These are phyloP conservation scores for Wallacemonas sp. DNA, from an alignment of 208 protist genomes.

Conservation along the genomic window DNA sequence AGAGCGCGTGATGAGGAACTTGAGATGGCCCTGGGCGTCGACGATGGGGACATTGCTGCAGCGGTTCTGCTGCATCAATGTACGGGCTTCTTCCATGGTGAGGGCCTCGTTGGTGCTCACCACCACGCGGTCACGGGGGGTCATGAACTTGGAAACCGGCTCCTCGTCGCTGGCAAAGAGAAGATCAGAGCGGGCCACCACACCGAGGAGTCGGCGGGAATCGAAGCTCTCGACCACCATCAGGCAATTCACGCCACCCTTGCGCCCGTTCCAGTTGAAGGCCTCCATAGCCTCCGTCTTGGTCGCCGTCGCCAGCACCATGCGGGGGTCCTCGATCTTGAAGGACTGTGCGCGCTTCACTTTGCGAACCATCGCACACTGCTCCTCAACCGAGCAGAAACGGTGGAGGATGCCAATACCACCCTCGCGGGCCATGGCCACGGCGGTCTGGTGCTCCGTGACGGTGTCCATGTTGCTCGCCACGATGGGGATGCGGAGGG, in stretches of 20 bases:
- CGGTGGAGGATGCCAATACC: constrained; percentile 91
- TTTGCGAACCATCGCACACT: constrained; percentile 85
- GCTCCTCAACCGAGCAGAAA: constrained; percentile 87
- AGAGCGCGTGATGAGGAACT: constrained; percentile 78
- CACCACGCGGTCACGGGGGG: constrained; percentile 52
- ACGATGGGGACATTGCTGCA: constrained; percentile 75
- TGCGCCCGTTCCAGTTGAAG: constrained; percentile 73
- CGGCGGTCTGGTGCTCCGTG: constrained; percentile 86
- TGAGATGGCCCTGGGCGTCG: constrained; percentile 49
- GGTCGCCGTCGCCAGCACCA: constrained; percentile 62
- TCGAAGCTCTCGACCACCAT: constrained; percentile 70
- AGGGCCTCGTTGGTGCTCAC: constrained; percentile 53
- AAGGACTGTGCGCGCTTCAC: constrained; percentile 93
- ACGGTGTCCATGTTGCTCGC: constrained; percentile 94
- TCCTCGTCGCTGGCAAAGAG: constrained; percentile 53
- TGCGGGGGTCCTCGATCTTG: constrained; percentile 84
- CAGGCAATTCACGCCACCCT: constrained; percentile 74
- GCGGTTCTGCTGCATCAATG: constrained; percentile 61
- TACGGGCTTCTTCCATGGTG: constrained; percentile 63
- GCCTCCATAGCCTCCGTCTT: constrained; percentile 54
- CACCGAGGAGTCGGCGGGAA: constrained; percentile 53
- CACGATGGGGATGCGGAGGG: constrained; percentile 81
- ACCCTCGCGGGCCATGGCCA: constrained; percentile 86
- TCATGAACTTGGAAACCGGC: constrained; percentile 63
- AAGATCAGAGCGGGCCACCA: constrained; percentile 70